These are phyloP conservation scores for Rhizoclosmatium sp. DNA, from an alignment of 192 early-diverging fungal species.

Conservation along the genomic window DNA sequence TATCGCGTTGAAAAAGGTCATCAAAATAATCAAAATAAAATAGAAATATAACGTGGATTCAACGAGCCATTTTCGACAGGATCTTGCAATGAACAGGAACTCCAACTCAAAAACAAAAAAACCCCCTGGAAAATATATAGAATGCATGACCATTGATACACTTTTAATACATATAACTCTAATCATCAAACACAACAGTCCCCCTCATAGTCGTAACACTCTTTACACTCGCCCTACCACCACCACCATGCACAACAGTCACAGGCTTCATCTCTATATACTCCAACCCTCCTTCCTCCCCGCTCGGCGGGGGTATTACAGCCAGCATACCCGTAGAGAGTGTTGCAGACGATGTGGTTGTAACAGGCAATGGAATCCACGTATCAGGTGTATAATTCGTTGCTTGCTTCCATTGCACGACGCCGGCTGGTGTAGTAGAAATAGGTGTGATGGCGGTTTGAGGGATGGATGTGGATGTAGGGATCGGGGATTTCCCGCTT, in stretches of 20 bases:
- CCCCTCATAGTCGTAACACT: neutral
- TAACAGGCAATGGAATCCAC: neutral
- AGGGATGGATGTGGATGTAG: no score
- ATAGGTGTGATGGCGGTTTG: no score
- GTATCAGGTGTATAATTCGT: neutral
- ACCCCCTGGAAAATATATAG: neutral
- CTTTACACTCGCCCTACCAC: neutral
- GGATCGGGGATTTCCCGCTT: no score
- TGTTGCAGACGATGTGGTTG: neutral
- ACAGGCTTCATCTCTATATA: constrained; percentile 25
- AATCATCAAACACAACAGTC: constrained; percentile 15
- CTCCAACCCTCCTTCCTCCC: neutral
- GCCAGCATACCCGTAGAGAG: neutral
- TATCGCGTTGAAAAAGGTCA: neutral
- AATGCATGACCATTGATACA: neutral
- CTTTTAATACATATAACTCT: neutral
- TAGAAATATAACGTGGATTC: no score
- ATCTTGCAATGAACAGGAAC: no score
- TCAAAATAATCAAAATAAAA: no score
- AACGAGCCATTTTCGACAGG: no score
- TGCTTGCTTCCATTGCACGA: neutral
- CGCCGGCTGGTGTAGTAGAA: no score
- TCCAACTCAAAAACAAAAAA: neutral
- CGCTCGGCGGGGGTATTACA: constrained; percentile 11
- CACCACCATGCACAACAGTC: neutral